Percentiles rank a stretch among this genome's conserved stretches.
Conservation (phyloP, 75 land plant species). For the Cryptomeria japonica region DNA sequence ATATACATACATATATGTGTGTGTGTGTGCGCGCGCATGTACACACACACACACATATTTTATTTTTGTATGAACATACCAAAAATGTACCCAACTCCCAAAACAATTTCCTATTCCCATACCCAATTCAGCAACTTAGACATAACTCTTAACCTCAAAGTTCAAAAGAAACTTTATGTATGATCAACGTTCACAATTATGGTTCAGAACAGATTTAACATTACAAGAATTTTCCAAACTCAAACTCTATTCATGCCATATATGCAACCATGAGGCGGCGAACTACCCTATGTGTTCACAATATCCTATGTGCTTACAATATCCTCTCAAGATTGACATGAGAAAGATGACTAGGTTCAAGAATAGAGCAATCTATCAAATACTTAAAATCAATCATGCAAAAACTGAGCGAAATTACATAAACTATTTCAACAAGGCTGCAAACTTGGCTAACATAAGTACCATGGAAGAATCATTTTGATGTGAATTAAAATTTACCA, state of each 20-base stretch:
- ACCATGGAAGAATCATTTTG: background rate
- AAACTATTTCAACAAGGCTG: background rate
- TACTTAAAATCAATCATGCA: background rate
- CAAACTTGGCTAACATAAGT: too few species aligned
- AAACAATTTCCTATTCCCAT: too few species aligned
- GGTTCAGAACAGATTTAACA: constrained; percentile 2
- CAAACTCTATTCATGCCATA: background rate
- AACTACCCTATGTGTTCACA: background rate
- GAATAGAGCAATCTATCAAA: background rate
- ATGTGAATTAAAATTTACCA: background rate
- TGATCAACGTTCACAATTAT: background rate
- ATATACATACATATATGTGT: too few species aligned
- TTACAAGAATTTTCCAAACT: background rate
- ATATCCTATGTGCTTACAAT: background rate
- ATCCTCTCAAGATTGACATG: background rate
- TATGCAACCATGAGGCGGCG: background rate
- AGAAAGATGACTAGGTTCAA: background rate
- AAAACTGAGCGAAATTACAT: background rate
- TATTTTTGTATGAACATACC: too few species aligned
- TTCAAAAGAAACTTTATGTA: background rate
- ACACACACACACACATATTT: too few species aligned
- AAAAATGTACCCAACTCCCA: too few species aligned
- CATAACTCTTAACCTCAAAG: background rate
- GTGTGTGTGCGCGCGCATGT: too few species aligned
- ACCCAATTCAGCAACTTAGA: too few species aligned